phyloP scores from a whole-genome alignment of 1,284 basidiomycete genomes.

The Volvariella volvacea region DNA sequence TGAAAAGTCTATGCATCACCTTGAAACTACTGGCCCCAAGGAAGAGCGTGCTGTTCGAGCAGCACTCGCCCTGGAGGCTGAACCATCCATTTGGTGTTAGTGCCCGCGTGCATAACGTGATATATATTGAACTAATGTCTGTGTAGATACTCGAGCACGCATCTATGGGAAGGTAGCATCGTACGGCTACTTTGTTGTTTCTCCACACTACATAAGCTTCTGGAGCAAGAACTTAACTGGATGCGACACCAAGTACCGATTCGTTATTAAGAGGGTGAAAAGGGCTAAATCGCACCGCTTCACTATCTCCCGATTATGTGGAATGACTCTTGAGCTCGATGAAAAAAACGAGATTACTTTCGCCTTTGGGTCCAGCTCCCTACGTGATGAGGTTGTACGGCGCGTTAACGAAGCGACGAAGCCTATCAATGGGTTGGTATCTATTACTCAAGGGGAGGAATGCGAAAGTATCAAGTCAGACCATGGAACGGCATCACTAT shows the following conservation, averaged over 20 bases:
- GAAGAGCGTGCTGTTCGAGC: constrained; percentile 18
- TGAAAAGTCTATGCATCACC: neutral
- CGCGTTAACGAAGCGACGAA: constrained; percentile 21
- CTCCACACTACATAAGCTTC: constrained; percentile 36
- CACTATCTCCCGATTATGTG: constrained; percentile 32
- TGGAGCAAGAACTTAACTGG: constrained; percentile 41
- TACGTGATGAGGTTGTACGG: constrained; percentile 40
- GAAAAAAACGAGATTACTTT: constrained; percentile 45
- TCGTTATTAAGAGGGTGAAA: constrained; percentile 38
- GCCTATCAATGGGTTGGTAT: neutral
- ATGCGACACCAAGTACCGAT: constrained; percentile 42
- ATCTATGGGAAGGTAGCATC: constrained; percentile 28
- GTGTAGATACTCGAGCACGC: constrained; percentile 31
- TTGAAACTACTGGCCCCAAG: constrained; percentile 13
- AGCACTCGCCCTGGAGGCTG: constrained; percentile 24
- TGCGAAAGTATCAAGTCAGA: constrained; percentile 5
- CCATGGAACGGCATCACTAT: constrained; percentile 7
- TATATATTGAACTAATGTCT: constrained; percentile 2
- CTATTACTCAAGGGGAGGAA: neutral
- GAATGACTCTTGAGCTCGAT: constrained; percentile 40
- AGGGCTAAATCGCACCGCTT: constrained; percentile 28
- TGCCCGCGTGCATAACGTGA: constrained; percentile 8
- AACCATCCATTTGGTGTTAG: constrained; percentile 40
- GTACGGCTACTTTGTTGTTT: constrained; percentile 39
- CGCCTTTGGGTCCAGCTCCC: constrained; percentile 37